Evolutionary conservation across 148 eudicot genomes (phyloP), one percentile per base, ranked within the genome.

Genomic region (Spergularia marina): DNA sequence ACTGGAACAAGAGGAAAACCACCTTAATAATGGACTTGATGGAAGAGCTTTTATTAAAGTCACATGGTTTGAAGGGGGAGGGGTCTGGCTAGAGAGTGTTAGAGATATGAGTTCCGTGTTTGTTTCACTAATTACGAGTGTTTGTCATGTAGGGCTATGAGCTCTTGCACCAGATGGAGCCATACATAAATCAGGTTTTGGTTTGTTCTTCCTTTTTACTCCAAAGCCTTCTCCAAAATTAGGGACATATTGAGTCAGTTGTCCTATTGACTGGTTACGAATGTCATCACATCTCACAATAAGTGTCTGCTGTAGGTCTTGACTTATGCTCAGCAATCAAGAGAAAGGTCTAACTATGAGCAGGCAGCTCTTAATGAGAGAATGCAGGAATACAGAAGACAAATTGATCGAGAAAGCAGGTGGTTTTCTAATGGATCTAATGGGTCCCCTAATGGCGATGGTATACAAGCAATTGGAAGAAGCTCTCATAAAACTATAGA

Each of bases 111-210:
- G n/a, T 18, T 70, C 23, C 25, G 41, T 53, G 55, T 13, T 56
- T 49, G 6, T 60, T 76, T 63, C 16, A n/a, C 34, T 80, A 60
- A 30, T 65, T 68, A 25, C 60, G 16, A 63, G 13, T 76, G 40
- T 69, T 39, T 67, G 68, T 54, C 52, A 44, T 87, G 72, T 71
- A 95, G 98, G 98, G 98, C 7, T 95, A 95, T 84, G 98, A 95
- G 86, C 88, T 95, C 83, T 80, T 95, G 92, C 96, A 92, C 81
- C 98, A 95, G 84, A 95, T 95, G 98, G 98, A 95, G 76, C 98
- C 98, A 10, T 95, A 95, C 71, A 95, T 95, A 52, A 90, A 92
- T 82, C 98, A 92, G 97, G 98, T 92, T 30, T 30, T 74, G 73
- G 85, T 77, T 25, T 36, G 10, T 44, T n/a, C 66, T 23, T 20